Base-by-base conservation (phyloP, 805 yeast species). In the Yamadazyma sp. region DNA sequence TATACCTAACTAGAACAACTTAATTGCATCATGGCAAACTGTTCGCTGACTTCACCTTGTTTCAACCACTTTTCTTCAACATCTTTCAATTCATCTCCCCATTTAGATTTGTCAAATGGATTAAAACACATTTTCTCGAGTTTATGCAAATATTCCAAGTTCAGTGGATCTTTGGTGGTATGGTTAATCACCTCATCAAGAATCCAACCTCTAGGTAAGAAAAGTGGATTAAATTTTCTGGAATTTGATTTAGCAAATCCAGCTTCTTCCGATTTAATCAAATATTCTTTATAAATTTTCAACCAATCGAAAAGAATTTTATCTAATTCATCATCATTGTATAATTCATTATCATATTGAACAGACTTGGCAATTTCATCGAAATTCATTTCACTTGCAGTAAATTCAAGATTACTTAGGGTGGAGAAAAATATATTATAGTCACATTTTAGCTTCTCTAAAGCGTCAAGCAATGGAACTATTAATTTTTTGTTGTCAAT, bases 151-250 rank as follows among this genome's bases (percentile, higher is more conserved):
- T 74, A 61, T 1, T 67, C 61, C 9, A 69, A 50, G 51, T 78
- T 80, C 21, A 53, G 53, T n/a, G 61, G 63, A 23, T 73, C 67
- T 2, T 78, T 84, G 23, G 71, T 65, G 0, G 80, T 70, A 29
- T 64, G 60, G 19, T 74, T 70, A 30, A 86, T 80, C 1, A 87
- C 96, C 42, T 88, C 89, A 35, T 87, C 86, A 35, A 93, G 65
- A 34, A 89, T 80, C 88, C 95, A 86, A 44, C 80, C 84, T 40
- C 91, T 71, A 14, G 96, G 93, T 5, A 84, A 72, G 51, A 91
- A 91, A 23, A 76, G 53, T 3, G 98, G 98, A 50, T 91, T 93
- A 31, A 60, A 64, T 3, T 46, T 39, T 20, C 32, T 25, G 12
- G 43, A 15, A 10, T 11, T 16, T 2, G 13, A 3, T 21, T 39